phyloP scores from a whole-genome alignment of 176 grass and related monocot genomes.

The Carex myosuroides region DNA sequence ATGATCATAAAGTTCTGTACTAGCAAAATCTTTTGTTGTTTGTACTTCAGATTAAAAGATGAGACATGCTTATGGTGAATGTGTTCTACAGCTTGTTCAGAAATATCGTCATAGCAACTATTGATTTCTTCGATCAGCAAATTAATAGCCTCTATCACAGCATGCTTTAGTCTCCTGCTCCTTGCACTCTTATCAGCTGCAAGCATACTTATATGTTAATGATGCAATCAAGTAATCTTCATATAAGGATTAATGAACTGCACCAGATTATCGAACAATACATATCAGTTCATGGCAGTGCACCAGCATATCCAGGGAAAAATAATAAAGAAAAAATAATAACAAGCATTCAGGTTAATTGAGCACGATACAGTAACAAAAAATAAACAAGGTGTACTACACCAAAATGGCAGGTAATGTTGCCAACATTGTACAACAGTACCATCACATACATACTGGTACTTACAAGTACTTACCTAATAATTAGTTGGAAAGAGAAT shows the following conservation, averaged over 20 bases:
- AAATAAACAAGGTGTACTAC: neutral
- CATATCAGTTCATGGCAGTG: neutral
- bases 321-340: neutral
- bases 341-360: neutral
- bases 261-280: neutral
- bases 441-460: neutral
- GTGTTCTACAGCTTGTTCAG: slow-evolving; percentile 96
- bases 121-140: slow-evolving; percentile 89
- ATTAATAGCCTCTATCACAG: slow-evolving; percentile 91
- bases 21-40: neutral
- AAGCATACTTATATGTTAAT: neutral
- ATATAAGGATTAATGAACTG: neutral
- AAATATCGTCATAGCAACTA: slow-evolving; percentile 79
- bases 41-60: slow-evolving; percentile 4
- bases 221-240: slow-evolving; percentile 2
- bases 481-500: slow-evolving; percentile 14
- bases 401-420: neutral
- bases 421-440: neutral
- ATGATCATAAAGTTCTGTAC: neutral
- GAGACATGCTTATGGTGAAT: slow-evolving; percentile 91
- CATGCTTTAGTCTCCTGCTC: slow-evolving; percentile 80
- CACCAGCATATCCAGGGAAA: neutral
- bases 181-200: slow-evolving; percentile 66
- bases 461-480: neutral
- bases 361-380: neutral